A percentile compares a stretch with the other conserved stretches of the same genome.
These are phyloP conservation scores for Pseudogymnoascus sp. DNA, from an alignment of 2,329 filamentous ascomycete species.

Conservation along the genomic window DNA sequence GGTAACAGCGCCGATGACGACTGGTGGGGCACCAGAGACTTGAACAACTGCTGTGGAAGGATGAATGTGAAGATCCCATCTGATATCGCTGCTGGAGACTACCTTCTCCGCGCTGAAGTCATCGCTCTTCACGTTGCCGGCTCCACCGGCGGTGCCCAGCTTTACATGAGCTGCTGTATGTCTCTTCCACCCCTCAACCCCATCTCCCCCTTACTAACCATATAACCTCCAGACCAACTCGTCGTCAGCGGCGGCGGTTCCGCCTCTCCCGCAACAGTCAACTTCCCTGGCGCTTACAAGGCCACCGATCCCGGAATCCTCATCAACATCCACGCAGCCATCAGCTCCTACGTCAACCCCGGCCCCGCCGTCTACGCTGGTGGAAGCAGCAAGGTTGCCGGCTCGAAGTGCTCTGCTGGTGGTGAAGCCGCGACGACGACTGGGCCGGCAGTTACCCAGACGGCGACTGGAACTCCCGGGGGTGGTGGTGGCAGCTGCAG, in stretches of 20 bases:
- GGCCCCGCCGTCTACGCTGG: constrained; percentile 30
- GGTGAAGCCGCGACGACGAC: constrained; percentile 14
- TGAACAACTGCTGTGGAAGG: constrained; percentile 34
- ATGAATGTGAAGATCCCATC: constrained; percentile 13
- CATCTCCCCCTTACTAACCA: constrained; percentile 38
- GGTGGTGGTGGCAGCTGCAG: constrained; percentile 10
- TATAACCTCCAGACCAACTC: constrained; percentile 33
- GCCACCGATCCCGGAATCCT: constrained; percentile 15
- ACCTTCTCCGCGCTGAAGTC: constrained; percentile 21
- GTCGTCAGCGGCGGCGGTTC: constrained; percentile 38
- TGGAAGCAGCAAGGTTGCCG: constrained; percentile 15
- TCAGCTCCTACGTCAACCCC: constrained; percentile 32
- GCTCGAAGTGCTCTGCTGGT: constrained; percentile 14
- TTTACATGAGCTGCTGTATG: constrained; percentile 39
- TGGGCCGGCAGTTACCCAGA: not conserved
- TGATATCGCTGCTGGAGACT: constrained; percentile 8
- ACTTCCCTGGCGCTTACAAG: constrained; percentile 18
- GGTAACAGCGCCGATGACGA: not conserved
- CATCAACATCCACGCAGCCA: constrained; percentile 24
- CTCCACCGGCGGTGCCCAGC: constrained; percentile 34
- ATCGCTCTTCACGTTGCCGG: constrained; percentile 29
- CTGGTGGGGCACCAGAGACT: not conserved
- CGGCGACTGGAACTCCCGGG: not conserved
- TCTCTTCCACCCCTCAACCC: constrained; percentile 27
- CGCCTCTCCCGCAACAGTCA: constrained; percentile 36